Conservation (phyloP, 352 stramenopile species). For the Nothophytophthora sp. region DNA sequence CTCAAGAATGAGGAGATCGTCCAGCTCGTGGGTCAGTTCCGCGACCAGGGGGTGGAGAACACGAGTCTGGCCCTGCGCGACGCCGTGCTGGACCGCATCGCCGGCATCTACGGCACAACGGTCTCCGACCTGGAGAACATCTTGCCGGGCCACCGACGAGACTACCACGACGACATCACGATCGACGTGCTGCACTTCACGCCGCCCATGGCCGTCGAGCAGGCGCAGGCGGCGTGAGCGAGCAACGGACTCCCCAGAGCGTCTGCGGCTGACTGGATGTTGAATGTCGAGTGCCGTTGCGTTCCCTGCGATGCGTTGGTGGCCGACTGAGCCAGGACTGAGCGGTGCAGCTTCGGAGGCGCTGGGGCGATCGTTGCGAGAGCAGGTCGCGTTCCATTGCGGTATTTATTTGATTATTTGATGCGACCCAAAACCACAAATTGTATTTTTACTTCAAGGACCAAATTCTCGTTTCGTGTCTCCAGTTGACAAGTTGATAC, state of each 20-base stretch:
- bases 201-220: slow-evolving; percentile 18
- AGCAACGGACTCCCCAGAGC: too few relatives aligned
- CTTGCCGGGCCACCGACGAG: slow-evolving; percentile 51
- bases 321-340: too few relatives aligned
- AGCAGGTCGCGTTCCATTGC: neutral
- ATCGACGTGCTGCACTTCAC: slow-evolving; percentile 72
- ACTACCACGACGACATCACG: slow-evolving; percentile 78
- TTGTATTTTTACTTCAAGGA: too few relatives aligned
- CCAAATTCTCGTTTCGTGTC: too few relatives aligned
- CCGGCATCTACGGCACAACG: slow-evolving; percentile 54
- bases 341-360: too few relatives aligned
- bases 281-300: slow-evolving; percentile 13
- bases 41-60: slow-evolving; percentile 51
- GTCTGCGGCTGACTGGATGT: slow-evolving; percentile 4
- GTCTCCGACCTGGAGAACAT: slow-evolving; percentile 51
- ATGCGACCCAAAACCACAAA: too few relatives aligned
- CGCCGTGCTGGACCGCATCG: slow-evolving; percentile 53
- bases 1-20: slow-evolving; percentile 68
- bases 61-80: slow-evolving; percentile 50
- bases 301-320: too few relatives aligned
- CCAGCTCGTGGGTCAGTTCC: slow-evolving; percentile 45
- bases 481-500: too few relatives aligned
- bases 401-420: neutral
- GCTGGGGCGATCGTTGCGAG: too few relatives aligned
- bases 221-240: slow-evolving; percentile 17